Evolutionary conservation across 2,329 filamentous ascomycete species (phyloP).

Genomic region (Coniochaeta pulveracea): DNA sequence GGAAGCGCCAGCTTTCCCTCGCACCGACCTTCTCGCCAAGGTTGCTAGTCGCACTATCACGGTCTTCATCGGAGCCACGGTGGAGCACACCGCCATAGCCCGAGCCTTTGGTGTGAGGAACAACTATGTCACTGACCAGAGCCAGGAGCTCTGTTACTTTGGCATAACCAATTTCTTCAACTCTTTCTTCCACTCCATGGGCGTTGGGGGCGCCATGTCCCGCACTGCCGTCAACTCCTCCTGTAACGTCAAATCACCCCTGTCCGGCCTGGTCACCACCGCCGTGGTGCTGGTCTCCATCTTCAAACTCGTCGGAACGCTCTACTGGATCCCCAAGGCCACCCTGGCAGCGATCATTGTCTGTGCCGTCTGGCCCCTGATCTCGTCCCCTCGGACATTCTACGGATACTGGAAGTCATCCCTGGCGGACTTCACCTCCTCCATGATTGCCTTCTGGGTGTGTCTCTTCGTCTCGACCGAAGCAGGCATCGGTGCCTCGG

Average conservation of each 20-base stretch:
- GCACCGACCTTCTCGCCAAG: conserved; percentile 34
- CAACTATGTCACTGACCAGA: conserved; percentile 51
- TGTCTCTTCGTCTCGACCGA: conserved; percentile 50
- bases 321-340: conserved; percentile 59
- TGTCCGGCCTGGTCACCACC: conserved; percentile 48
- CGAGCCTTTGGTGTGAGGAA: conserved; percentile 52
- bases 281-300: conserved; percentile 51
- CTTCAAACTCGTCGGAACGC: conserved; percentile 45
- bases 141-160: conserved; percentile 54
- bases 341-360: conserved; percentile 57
- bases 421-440: conserved; percentile 51
- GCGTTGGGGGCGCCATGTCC: conserved; percentile 55
- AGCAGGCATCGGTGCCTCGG: conserved; percentile 45
- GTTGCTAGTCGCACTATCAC: conserved; percentile 44
- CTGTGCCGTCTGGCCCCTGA: conserved; percentile 50
- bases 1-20: conserved; percentile 34
- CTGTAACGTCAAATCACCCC: conserved; percentile 49
- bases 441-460: conserved; percentile 54
- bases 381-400: conserved; percentile 45
- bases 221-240: conserved; percentile 57
- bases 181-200: conserved; percentile 53
- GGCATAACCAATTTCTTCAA: conserved; percentile 53
- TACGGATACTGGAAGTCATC: conserved; percentile 55
- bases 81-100: conserved; percentile 55
- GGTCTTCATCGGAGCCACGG: conserved; percentile 47